Evolutionary conservation across 306 rosid species (phyloP).

Genomic region (Castanopsis chinensis): DNA sequence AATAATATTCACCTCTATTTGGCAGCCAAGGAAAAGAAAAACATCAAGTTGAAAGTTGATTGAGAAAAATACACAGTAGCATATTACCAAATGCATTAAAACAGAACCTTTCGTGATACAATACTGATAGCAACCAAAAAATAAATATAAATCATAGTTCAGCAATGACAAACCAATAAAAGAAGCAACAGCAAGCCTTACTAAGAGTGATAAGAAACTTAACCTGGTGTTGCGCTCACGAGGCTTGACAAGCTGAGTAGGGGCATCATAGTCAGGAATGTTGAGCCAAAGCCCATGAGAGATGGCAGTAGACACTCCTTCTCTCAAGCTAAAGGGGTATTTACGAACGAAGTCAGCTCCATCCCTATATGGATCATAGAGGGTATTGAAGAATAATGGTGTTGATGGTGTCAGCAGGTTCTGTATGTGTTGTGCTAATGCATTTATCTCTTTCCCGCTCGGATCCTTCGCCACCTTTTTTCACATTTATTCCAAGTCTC

Average conservation of each 20-base stretch:
- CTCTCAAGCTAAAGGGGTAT: constrained; percentile 70
- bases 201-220: neutral
- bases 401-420: constrained; percentile 43
- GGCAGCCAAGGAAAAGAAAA: neutral
- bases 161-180: no score
- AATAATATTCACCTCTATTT: neutral
- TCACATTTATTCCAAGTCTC: neutral
- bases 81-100: no score
- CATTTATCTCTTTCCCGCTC: constrained; percentile 40
- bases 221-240: constrained; percentile 51
- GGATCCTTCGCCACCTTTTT: constrained; percentile 49
- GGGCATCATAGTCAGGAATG: constrained; percentile 67
- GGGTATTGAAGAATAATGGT: constrained; percentile 41
- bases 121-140: no score
- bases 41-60: neutral
- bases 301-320: constrained; percentile 68
- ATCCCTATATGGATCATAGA: constrained; percentile 40
- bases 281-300: constrained; percentile 79
- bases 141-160: no score
- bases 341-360: constrained; percentile 67
- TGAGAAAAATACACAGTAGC: no score
- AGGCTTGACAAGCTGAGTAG: constrained; percentile 51
- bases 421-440: constrained; percentile 41
- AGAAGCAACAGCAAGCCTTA: no score
- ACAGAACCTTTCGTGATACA: no score